Evolutionary conservation across 192 early-diverging fungal species (phyloP), one percentile per base, ranked within the genome.

Genomic region (Gamsiella multidivaricata): DNA sequence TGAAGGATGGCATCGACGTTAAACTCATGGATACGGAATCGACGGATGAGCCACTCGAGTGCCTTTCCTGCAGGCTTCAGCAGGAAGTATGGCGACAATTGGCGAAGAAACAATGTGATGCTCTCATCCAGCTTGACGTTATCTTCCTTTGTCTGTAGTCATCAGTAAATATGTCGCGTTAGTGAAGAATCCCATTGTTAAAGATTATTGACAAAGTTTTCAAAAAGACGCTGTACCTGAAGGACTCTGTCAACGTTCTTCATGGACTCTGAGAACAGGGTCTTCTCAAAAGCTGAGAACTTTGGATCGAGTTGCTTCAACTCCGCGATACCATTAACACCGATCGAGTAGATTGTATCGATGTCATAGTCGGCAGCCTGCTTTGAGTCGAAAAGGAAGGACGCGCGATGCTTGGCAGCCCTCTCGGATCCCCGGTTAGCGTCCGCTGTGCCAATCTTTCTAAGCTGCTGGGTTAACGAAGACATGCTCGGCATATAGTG

Each of bases 41-140:
- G 87, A 33, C 95, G 88, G 17, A 98, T 82, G 34, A 99, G 86
- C 94, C 96, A 99, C 76, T 99, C 97, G 18, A 98, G 71, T 0
- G 90, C 91, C 72, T 97, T 96, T 61, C 93, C 91, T 1, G 94
- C 83, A n/a, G 92, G 88, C 61, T 90, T 88, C n/a, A 92, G 81
- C 50, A 96, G 74, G 66, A 96, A 94, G 70, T 94, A 90, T 9
- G 94, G 95, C 7, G 93, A 94, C 20, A 98, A 61, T 14, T 87
- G 83, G n/a, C 82, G 82, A 46, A 99, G 66, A 49, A 99, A 96
- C 41, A 80, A 57, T 14, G 78, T 61, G 56, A 99, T 91, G 69
- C 85, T 89, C 50, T 87, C 72, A 81, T 99, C 91, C 29, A 99
- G 81, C 58, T 88, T 85, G 6, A 76, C 84, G 67, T 94, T 96